These are phyloP conservation scores for Fonsecaea multimorphosa DNA, from an alignment of 2,329 filamentous ascomycete genomes.

Conservation along the genomic window DNA sequence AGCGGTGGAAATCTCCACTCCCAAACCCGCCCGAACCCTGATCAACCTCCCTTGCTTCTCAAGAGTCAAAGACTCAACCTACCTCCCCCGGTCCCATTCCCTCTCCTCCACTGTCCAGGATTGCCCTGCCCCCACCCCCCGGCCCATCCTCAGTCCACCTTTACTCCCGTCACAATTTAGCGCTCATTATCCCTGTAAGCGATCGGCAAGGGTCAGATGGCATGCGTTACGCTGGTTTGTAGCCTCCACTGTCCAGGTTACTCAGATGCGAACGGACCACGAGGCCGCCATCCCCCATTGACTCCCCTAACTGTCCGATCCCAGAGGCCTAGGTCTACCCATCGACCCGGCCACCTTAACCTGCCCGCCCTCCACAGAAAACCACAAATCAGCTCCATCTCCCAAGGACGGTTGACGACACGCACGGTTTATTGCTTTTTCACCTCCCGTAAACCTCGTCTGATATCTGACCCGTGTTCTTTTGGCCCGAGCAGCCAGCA, in stretches of 20 bases:
- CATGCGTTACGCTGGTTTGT: conserved; percentile 21
- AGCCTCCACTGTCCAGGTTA: conserved; percentile 11
- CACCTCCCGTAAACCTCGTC: conserved; percentile 13
- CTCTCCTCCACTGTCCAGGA: conserved; percentile 4
- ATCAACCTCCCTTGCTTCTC: background rate
- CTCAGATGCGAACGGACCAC: conserved; percentile 18
- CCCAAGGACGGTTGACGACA: conserved; percentile 8
- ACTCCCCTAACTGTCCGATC: conserved; percentile 2
- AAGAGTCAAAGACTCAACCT: too few relatives aligned
- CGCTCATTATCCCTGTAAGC: conserved; percentile 18
- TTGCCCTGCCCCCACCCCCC: conserved; percentile 3
- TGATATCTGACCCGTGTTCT: conserved; percentile 12
- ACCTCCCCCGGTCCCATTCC: background rate
- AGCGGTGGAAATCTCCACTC: conserved; percentile 5
- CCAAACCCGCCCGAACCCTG: conserved; percentile 4
- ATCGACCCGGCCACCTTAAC: background rate
- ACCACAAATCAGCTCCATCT: conserved; percentile 5
- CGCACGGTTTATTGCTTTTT: background rate
- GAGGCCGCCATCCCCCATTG: conserved; percentile 27
- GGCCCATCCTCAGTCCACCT: conserved; percentile 4
- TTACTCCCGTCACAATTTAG: conserved; percentile 16
- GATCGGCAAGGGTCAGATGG: conserved; percentile 29
- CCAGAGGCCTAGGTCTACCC: conserved; percentile 5
- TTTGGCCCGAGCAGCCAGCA: background rate
- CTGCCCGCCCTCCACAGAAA: background rate